Conservation (phyloP, 345 rosid species). For the Hevea brasiliensis region DNA sequence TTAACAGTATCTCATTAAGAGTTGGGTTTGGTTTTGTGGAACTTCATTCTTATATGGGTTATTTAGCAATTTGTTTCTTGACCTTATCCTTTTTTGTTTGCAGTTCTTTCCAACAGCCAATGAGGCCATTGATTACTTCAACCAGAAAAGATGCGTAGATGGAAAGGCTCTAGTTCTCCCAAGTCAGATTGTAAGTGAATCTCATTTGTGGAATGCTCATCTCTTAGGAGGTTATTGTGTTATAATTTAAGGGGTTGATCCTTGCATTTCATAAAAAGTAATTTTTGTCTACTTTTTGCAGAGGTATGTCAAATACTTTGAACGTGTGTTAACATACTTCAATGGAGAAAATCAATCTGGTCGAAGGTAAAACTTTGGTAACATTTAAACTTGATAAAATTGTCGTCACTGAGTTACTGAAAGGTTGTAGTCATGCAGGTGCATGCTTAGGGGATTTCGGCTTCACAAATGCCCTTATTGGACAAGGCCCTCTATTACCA, state of each 20-base stretch:
- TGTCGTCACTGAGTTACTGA: slow-evolving; percentile 7
- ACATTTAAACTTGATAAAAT: background rate
- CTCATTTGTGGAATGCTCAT: slow-evolving; percentile 15
- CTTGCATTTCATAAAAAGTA: background rate
- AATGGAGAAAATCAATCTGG: slow-evolving; percentile 80
- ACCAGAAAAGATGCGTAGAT: slow-evolving; percentile 88
- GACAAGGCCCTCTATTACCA: slow-evolving; percentile 76
- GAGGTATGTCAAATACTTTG: slow-evolving; percentile 86
- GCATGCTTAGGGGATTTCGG: slow-evolving; percentile 87
- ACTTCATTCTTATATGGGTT: slow-evolving; percentile 11
- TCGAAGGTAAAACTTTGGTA: slow-evolving; percentile 50
- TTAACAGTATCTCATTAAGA: slow-evolving; percentile 11
- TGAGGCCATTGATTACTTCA: slow-evolving; percentile 74
- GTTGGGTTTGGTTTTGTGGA: background rate
- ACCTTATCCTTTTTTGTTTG: slow-evolving; percentile 20
- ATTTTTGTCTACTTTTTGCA: slow-evolving; percentile 26
- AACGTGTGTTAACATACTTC: slow-evolving; percentile 67
- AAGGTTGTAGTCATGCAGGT: slow-evolving; percentile 39
- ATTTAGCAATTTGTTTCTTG: background rate
- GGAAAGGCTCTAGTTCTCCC: slow-evolving; percentile 92
- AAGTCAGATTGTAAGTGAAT: slow-evolving; percentile 78
- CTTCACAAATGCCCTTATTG: slow-evolving; percentile 84
- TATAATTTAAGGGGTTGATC: slow-evolving; percentile 4
- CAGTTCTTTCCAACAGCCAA: slow-evolving; percentile 90
- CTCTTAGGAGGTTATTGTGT: slow-evolving; percentile 9